A percentile compares a stretch with the other conserved stretches of the same genome.
Conservation (phyloP, 805 yeast genomes). For the Cyberlindnera maclurae region DNA sequence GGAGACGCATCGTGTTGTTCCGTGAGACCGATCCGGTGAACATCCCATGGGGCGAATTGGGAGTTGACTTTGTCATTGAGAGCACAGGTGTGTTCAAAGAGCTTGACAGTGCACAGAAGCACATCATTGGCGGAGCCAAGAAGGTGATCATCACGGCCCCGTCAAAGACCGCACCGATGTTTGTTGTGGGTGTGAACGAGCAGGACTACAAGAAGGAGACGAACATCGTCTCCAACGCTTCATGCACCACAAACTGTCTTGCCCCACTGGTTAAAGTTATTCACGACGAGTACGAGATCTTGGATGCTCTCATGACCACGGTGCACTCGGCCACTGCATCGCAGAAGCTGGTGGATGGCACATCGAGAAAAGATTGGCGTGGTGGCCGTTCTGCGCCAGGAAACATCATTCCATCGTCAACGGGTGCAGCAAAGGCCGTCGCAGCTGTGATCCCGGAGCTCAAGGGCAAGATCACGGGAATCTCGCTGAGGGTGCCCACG, state of each 20-base stretch:
- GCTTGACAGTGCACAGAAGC: constrained; percentile 73
- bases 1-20: constrained; percentile 56
- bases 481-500: constrained; percentile 92
- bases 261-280: constrained; percentile 91
- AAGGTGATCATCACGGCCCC: constrained; percentile 94
- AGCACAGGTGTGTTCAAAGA: constrained; percentile 94
- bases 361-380: constrained; percentile 97
- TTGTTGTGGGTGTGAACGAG: constrained; percentile 86
- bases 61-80: constrained; percentile 84
- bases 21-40: constrained; percentile 80
- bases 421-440: constrained; percentile 98
- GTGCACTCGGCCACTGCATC: constrained; percentile 95
- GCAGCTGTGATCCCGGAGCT: constrained; percentile 90
- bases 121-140: constrained; percentile 88
- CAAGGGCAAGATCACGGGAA: constrained; percentile 90
- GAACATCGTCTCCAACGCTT: constrained; percentile 81
- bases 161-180: constrained; percentile 91
- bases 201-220: constrained; percentile 70
- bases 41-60: constrained; percentile 82
- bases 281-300: constrained; percentile 79
- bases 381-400: constrained; percentile 97
- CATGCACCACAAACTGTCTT: constrained; percentile 93
- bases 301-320: constrained; percentile 93
- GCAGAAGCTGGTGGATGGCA: constrained; percentile 95
- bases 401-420: constrained; percentile 91